Conservation (phyloP, 2,329 filamentous ascomycete genomes). For the Cladosporium sp. region DNA sequence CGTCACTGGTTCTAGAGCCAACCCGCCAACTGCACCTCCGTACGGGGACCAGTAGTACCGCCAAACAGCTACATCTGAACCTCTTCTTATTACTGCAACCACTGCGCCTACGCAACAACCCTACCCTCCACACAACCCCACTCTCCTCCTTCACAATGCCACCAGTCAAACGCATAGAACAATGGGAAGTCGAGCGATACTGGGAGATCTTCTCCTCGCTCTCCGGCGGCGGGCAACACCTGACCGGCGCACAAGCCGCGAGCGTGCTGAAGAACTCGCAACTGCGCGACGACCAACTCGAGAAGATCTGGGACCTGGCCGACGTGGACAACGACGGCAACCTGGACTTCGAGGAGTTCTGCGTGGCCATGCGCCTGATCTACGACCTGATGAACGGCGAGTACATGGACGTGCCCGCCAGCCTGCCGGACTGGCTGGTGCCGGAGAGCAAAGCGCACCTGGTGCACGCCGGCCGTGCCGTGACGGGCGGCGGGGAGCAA, state of each 20-base stretch:
- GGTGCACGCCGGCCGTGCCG: conserved; percentile 74
- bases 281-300: conserved; percentile 77
- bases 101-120: not conserved
- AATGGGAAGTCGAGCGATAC: conserved; percentile 72
- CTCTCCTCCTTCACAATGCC: conserved; percentile 22
- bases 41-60: not conserved
- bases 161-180: conserved; percentile 56
- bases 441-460: conserved; percentile 92
- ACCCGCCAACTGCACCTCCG: not conserved
- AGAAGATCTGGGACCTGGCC: conserved; percentile 93
- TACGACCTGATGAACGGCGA: conserved; percentile 97
- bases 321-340: conserved; percentile 98
- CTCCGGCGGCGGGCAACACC: conserved; percentile 58
- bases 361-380: conserved; percentile 96
- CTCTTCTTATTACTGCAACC: not conserved
- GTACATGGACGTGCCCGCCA: conserved; percentile 79
- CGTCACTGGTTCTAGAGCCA: conserved; percentile 10
- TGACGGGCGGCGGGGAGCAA: conserved; percentile 72
- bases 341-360: conserved; percentile 99
- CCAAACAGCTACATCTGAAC: not conserved
- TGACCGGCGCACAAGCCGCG: conserved; percentile 67
- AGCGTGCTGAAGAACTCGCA: conserved; percentile 70
- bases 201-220: conserved; percentile 76
- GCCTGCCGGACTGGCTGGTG: conserved; percentile 91
- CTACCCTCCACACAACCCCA: not conserved